Base-by-base conservation (phyloP, 306 rosid genomes). In the Cicer arietinum region DNA sequence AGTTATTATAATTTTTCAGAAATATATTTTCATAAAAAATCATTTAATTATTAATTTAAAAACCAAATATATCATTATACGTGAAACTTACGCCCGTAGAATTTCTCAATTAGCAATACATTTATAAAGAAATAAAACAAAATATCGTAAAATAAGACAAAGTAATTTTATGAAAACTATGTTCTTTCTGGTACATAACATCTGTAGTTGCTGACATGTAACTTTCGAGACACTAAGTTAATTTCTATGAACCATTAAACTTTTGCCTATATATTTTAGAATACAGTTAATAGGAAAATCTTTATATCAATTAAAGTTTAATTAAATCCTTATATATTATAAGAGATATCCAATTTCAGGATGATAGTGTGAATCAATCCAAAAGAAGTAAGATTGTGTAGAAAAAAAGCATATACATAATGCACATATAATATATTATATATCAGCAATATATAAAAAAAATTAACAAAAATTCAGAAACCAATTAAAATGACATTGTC, bases 321-420 rank as follows among this genome's bases (percentile, higher is more conserved):
- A 50, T 66, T 18, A 53, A 50, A 65, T 65, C 54, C 41, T 64
- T 4, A 30, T 30, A 30, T 30, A 30, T 30, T 30, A 30, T 30
- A 30, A 3, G 37, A 30, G 37, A 20, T 66, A 73, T 56, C 57
- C 74, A 20, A 51, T 67, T 73, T 60, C 22, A 52, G 74, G 73
- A 50, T 45, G 75, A 78, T 18, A 53, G 80, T 58, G 76, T 63
- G 69, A 30, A 30, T 30, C 6, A 67, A 50, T 45, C 51, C 60
- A 56, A 22, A 74, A 73, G 46, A 51, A 78, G 77, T 35, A 78
- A 73, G 60, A 48, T 78, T 78, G 56, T 51, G 54, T 14, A 69
- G 74, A 47, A 56, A 64, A 73, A 56, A 64, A 73, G 79, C 75
- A 17, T 22, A 7, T 50, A 22, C 41, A 61, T 59, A 30, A 30